A percentile compares a stretch with the other conserved stretches of the same genome.
Evolutionary conservation across 176 grass and related monocot genomes (phyloP).

Genomic region (Juncus inflexus): DNA sequence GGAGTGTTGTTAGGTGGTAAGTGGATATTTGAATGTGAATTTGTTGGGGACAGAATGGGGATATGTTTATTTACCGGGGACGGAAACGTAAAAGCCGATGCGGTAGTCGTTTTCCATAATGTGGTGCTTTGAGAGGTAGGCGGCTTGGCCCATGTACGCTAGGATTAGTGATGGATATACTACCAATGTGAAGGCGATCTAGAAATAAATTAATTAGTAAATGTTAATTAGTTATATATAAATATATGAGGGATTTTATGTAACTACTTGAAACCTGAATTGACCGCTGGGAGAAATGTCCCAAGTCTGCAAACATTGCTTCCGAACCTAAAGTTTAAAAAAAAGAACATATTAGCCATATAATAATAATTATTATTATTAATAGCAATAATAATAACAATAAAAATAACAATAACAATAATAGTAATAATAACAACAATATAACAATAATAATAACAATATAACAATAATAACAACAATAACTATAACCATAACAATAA

Average conservation of each 20-base stretch:
- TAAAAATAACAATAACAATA: not conserved
- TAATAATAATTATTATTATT: not conserved
- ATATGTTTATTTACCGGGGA: conserved; percentile 48
- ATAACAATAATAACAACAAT: no score
- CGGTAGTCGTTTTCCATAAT: conserved; percentile 69
- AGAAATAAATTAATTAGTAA: not conserved
- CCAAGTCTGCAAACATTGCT: conserved; percentile 97
- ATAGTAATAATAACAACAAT: not conserved
- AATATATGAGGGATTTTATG: no score
- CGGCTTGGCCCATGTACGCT: conserved; percentile 98
- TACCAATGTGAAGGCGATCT: conserved; percentile 96
- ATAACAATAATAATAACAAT: no score
- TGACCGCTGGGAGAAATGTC: conserved; percentile 89
- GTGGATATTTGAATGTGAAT: no score
- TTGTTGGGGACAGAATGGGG: not conserved
- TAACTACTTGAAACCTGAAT: conserved; percentile 63
- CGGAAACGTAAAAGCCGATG: conserved; percentile 97
- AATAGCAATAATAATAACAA: not conserved
- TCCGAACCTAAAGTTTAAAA: conserved; percentile 69
- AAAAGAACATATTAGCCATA: not conserved
- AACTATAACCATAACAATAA: no score
- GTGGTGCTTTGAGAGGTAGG: conserved; percentile 91
- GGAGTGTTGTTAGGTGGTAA: not conserved
- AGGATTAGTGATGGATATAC: conserved; percentile 96
- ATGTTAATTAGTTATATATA: not conserved